Base-by-base conservation (phyloP, 257 asterid genomes). In the Gentiana dahurica region DNA sequence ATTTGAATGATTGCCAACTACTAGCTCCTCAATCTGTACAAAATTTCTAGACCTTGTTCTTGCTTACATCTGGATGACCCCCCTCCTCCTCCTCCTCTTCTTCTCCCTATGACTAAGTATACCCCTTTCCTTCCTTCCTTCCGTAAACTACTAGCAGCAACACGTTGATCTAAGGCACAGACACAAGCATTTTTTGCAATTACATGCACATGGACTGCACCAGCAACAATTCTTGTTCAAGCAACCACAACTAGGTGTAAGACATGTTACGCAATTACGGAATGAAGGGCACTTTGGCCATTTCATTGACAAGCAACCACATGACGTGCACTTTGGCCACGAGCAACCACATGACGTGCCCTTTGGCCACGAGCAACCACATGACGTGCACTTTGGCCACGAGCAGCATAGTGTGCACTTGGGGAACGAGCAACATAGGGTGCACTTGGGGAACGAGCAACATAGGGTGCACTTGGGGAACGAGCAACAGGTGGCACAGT, bases 161-260 rank as follows among this genome's bases (percentile, higher is more conserved):
- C 77, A 61, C 24, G 24, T 24, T 49, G 73, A 73, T 4, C 11
- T 62, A 3, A 67, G 36, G 51, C 71, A 71, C 68, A 50, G 13
- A 51, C 79, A 74, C 0, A 63, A 55, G 54, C 78, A 65, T 38
- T 57, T 68, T 13, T 66, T 64, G 59, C 79, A 82, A 73, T 79
- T 82, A 62, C 86, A 90, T 1, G 95, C 77, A 68, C 89, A 79
- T 12, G 73, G 68, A 0, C 68, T 71, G 57, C 78, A 87, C 76
- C 81, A 83, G 70, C 94, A 87, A 1, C 87, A 80, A 71, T 87
- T 77, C 34, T 78, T 73, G 3, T 24, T 24, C 24, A 72, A 58
- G 77, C 89, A 78, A 70, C 75, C 69, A 43, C 89, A 78, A 70
- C 75, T 68, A 43, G 88, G 81, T 53, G 83, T 69, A 62, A 48